phyloP scores from a whole-genome alignment of 192 early-diverging fungal species.

The Oehlia diaphana region DNA sequence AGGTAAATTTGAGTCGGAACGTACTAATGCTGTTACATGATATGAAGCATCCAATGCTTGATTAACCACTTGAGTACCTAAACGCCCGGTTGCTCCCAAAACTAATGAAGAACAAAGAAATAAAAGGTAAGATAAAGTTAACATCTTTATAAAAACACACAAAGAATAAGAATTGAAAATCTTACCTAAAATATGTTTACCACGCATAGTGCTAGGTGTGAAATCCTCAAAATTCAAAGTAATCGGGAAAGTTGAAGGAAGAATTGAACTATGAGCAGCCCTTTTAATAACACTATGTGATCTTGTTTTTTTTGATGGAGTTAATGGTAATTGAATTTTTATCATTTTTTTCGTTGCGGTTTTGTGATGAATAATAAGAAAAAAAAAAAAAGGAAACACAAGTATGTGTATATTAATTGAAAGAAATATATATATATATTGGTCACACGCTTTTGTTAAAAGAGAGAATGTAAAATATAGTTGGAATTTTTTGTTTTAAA shows the following conservation, averaged over 20 bases:
- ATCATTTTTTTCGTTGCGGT: background rate
- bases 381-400: background rate
- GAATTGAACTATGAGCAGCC: background rate
- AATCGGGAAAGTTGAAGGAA: background rate
- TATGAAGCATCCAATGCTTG: conserved; percentile 43
- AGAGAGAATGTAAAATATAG: too few relatives aligned
- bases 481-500: too few relatives aligned
- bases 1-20: conserved; percentile 34
- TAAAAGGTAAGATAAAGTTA: background rate
- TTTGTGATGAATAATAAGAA: too few relatives aligned
- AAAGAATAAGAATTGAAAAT: background rate
- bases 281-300: background rate
- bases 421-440: too few relatives aligned
- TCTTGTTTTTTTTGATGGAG: background rate
- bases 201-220: background rate
- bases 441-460: too few relatives aligned
- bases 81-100: conserved; percentile 38
- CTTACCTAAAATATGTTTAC: background rate
- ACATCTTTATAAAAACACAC: background rate
- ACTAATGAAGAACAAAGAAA: conserved; percentile 24
- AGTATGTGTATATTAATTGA: too few relatives aligned
- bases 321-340: background rate
- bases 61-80: conserved; percentile 39
- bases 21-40: conserved; percentile 41
- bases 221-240: background rate